A percentile compares a stretch with the other conserved stretches of the same genome.
Evolutionary conservation across 768 basidiomycete genomes (phyloP).

Genomic region (Pulveroboletus sp.): DNA sequence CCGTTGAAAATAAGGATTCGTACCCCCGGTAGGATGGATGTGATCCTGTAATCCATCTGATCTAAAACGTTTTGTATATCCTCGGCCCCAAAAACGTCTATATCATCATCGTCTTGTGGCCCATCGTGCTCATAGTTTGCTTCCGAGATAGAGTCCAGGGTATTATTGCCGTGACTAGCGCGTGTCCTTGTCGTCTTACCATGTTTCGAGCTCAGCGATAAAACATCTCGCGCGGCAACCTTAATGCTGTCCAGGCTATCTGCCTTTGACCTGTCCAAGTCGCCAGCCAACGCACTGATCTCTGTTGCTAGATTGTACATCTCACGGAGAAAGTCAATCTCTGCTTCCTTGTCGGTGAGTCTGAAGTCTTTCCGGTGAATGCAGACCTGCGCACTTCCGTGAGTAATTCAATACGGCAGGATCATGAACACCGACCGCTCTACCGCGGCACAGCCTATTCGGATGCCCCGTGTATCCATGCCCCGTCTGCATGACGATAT

Average conservation of each 20-base stretch:
- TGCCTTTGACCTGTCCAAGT: slow-evolving; percentile 1
- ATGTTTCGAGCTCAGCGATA: neutral
- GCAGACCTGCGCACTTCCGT: neutral
- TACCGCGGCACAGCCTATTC: neutral
- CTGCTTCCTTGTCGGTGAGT: neutral
- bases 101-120: neutral
- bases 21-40: neutral
- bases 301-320: slow-evolving; percentile 10
- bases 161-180: neutral
- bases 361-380: neutral
- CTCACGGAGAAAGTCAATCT: slow-evolving; percentile 5
- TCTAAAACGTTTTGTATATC: slow-evolving; percentile 2
- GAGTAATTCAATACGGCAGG: neutral
- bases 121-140: neutral
- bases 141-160: neutral
- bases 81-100: neutral
- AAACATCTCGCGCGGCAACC: neutral
- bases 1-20: neutral
- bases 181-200: neutral
- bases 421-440: neutral
- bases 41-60: neutral
- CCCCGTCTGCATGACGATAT: slow-evolving; percentile 2
- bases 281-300: neutral
- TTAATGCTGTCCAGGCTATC: neutral
- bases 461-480: neutral